Conservation (phyloP, 176 grass and related monocot species). For the Aegilops umbellulata region DNA sequence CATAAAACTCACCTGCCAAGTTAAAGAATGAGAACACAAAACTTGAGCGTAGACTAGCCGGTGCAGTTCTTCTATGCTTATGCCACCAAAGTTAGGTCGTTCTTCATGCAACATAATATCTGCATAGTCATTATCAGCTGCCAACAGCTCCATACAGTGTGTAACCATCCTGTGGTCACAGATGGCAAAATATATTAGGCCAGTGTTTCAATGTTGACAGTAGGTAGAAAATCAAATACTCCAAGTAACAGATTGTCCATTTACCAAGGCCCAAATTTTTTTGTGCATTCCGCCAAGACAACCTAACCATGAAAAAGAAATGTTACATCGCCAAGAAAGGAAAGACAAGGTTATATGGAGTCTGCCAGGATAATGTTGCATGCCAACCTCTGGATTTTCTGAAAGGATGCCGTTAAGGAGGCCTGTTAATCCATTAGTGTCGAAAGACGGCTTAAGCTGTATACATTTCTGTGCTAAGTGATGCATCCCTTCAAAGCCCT, state of each 20-base stretch:
- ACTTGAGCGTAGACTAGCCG: conserved; percentile 89
- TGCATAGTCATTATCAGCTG: conserved; percentile 78
- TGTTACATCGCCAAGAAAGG: conserved; percentile 20
- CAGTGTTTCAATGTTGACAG: conserved; percentile 3
- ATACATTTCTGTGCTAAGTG: conserved; percentile 83
- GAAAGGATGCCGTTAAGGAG: conserved; percentile 79
- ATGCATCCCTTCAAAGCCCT: conserved; percentile 95
- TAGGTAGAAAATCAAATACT: conserved; percentile 9
- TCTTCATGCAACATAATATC: conserved; percentile 85
- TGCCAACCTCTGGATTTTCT: conserved; percentile 87
- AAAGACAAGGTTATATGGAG: conserved; percentile 19
- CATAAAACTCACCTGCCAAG: conserved; percentile 85
- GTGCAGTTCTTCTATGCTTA: conserved; percentile 90
- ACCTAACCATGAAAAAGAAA: conserved; percentile 57
- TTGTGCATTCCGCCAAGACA: conserved; percentile 87
- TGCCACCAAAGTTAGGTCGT: conserved; percentile 67
- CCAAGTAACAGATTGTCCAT: background rate
- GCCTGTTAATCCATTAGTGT: conserved; percentile 59
- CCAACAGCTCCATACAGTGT: conserved; percentile 83
- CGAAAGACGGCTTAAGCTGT: conserved; percentile 72
- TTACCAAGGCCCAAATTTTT: conserved; percentile 93
- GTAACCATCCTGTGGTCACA: conserved; percentile 79
- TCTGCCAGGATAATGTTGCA: conserved; percentile 27
- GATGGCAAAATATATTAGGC: conserved; percentile 24
- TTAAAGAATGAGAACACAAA: conserved; percentile 90